phyloP scores from a whole-genome alignment of 129 eudicot genomes.

The Centella asiatica region DNA sequence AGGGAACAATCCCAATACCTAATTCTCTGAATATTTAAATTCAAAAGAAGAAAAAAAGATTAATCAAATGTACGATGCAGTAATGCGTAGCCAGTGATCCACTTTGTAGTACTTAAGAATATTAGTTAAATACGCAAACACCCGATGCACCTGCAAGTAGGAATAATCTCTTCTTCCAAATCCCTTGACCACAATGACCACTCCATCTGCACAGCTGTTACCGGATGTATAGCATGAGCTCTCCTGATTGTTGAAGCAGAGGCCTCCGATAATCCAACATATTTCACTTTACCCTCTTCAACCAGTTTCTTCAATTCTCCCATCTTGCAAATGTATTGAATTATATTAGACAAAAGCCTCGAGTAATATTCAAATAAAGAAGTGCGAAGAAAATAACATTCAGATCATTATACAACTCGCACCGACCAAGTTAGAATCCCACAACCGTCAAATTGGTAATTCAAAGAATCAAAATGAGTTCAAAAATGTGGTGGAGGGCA shows the following conservation, averaged over 20 bases:
- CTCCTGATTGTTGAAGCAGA: slow-evolving; percentile 50
- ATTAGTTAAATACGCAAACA: neutral
- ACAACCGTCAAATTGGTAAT: too few relatives aligned
- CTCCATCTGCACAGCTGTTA: slow-evolving; percentile 57
- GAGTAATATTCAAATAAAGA: too few relatives aligned
- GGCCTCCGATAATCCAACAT: slow-evolving; percentile 59
- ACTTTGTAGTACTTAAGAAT: neutral
- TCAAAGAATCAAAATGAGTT: too few relatives aligned
- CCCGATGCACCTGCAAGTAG: slow-evolving; percentile 65
- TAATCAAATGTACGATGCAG: neutral
- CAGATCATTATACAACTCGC: too few relatives aligned
- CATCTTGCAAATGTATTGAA: slow-evolving; percentile 27
- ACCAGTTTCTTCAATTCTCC: slow-evolving; percentile 65
- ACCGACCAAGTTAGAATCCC: too few relatives aligned
- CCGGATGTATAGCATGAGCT: slow-evolving; percentile 65
- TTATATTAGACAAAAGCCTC: neutral
- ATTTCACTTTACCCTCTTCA: slow-evolving; percentile 59
- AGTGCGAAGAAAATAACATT: too few relatives aligned
- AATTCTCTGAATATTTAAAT: slow-evolving; percentile 45
- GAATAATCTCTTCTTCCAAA: slow-evolving; percentile 48
- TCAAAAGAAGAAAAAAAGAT: too few relatives aligned
- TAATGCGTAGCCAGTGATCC: neutral
- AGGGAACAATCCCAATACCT: slow-evolving; percentile 58
- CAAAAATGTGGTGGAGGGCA: too few relatives aligned
- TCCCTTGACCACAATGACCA: slow-evolving; percentile 77